Evolutionary conservation across 2,329 filamentous ascomycete species (phyloP), one percentile per base, ranked within the genome.

Genomic region (Drechslera avenae): DNA sequence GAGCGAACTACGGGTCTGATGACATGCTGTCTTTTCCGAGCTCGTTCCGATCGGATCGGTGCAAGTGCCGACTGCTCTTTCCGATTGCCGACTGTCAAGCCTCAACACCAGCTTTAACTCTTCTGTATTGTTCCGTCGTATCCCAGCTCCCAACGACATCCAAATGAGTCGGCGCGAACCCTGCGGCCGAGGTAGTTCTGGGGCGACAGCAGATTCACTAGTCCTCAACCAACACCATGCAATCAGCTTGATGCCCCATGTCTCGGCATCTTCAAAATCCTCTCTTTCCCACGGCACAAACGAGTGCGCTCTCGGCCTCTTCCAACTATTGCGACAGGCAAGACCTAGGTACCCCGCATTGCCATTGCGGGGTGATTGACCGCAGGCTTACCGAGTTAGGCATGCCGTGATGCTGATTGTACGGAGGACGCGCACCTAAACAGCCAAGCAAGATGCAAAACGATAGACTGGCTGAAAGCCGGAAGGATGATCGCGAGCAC

Each of bases 261-360:
- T 9, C n/a, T 44, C 9, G 23, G 14, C 41, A 34, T 34, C 16
- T 44, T 21, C 31, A 36, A 9, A 18, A 45, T 30, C 13, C 13
- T 13, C 5, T 32, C 17, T 32, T 17, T 13, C n/a, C n/a, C 18
- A 26, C 2, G 44, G 40, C 17, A 31, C 33, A 48, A 37, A 17
- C 2, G 8, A 7, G 19, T 23, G 37, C 13, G 13, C 8, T 37
- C 13, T 18, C 37, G 37, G 34, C n/a, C 30, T 16, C n/a, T 30
- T 21, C 44, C 7, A 43, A n/a, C 35, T 33, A 13, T 28, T 16
- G 16, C 30, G 14, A 28, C 33, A 46, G 23, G 19, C 32, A 13
- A 32, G 61, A 60, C 60, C 60, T 60, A 58, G 57, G 39, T 63
- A 60, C 60, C 60, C 62, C 60, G 57, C 59, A 54, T 48, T 32